Conservation (phyloP, 257 asterid species). For the Plectranthus barbatus region DNA sequence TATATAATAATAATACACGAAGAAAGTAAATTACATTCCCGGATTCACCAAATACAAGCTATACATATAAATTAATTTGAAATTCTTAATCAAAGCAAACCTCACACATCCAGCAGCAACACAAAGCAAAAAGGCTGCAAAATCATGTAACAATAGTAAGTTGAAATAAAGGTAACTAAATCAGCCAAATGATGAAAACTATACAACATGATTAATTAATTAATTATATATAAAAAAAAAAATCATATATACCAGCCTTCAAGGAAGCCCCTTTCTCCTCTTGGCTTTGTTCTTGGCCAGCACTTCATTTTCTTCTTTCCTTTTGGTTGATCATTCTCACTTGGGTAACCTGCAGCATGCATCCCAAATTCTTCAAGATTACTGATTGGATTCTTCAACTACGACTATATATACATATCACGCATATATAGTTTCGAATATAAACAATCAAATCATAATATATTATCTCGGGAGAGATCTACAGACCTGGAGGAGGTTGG, state of each 20-base stretch:
- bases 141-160: background rate
- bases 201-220: background rate
- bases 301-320: slow-evolving; percentile 40
- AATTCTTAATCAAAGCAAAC: slow-evolving; percentile 26
- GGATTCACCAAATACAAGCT: background rate
- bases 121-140: slow-evolving; percentile 58
- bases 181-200: background rate
- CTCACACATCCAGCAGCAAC: slow-evolving; percentile 81
- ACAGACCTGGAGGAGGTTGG: slow-evolving; percentile 43
- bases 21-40: too few species aligned
- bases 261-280: slow-evolving; percentile 60
- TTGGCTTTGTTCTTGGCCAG: slow-evolving; percentile 45
- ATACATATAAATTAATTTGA: background rate
- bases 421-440: too few species aligned
- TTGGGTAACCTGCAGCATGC: slow-evolving; percentile 57
- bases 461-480: background rate
- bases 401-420: too few species aligned
- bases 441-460: too few species aligned
- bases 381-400: too few species aligned
- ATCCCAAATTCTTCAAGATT: background rate
- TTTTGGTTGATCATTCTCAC: slow-evolving; percentile 25
- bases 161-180: too few species aligned
- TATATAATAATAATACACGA: too few species aligned
- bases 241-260: slow-evolving; percentile 63
- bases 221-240: background rate